Evolutionary conservation across 106 monocot species (phyloP).

Genomic region (Dioscorea alata): DNA sequence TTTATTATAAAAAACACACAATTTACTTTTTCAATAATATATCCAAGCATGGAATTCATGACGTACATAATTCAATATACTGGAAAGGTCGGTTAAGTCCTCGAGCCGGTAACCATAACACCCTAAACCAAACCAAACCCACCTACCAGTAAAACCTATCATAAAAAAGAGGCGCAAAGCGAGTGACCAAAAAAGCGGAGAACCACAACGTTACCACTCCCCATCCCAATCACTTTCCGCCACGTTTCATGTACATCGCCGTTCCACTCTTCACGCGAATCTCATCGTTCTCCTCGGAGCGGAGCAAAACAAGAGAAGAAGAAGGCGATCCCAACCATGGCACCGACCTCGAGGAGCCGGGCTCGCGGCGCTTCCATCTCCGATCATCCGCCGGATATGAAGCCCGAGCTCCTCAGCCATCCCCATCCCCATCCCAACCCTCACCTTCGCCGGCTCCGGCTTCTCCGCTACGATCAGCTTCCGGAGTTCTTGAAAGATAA

Average conservation of each 20-base stretch:
- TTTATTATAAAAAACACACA: no score
- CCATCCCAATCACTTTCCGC: background rate
- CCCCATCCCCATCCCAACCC: background rate
- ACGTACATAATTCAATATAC: no score
- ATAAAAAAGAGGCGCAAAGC: no score
- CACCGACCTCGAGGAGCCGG: background rate
- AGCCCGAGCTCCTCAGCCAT: background rate
- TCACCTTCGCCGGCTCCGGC: constrained; percentile 12
- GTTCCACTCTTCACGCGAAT: background rate
- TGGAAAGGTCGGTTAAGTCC: background rate
- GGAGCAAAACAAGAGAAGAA: no score
- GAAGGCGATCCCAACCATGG: background rate
- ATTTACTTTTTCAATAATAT: no score
- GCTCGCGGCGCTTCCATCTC: background rate
- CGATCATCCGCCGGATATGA: background rate
- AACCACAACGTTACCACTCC: background rate
- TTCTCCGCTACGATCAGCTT: constrained; percentile 81
- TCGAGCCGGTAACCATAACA: background rate
- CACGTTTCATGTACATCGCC: background rate
- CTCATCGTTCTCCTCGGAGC: background rate
- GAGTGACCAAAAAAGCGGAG: background rate
- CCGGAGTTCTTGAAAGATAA: constrained; percentile 87
- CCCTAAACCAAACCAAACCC: background rate
- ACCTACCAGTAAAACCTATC: background rate
- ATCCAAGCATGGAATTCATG: no score